Conservation (phyloP, 805 yeast genomes). For the Yamadazyma takamatsuzukensis region DNA sequence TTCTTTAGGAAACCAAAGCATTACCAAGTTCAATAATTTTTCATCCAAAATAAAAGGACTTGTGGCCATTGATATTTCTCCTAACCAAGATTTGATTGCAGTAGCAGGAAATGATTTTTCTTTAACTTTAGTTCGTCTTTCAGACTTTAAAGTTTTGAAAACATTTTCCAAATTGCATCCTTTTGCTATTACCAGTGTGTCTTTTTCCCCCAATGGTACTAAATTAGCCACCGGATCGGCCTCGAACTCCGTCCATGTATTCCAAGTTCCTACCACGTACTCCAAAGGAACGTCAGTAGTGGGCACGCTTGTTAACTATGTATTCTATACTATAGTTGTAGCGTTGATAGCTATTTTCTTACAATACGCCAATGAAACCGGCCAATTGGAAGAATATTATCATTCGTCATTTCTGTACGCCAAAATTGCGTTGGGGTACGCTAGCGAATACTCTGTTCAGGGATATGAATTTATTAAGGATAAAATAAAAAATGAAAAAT, state of each 20-base stretch:
- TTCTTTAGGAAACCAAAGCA: slow-evolving; percentile 37
- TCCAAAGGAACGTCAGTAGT: slow-evolving; percentile 37
- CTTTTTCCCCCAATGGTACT: slow-evolving; percentile 65
- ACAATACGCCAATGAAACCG: slow-evolving; percentile 33
- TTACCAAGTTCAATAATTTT: slow-evolving; percentile 40
- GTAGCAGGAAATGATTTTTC: slow-evolving; percentile 67
- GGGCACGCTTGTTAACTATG: slow-evolving; percentile 29
- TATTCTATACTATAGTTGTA: slow-evolving; percentile 31
- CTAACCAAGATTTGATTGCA: slow-evolving; percentile 43
- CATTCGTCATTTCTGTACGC: slow-evolving; percentile 13
- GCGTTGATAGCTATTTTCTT: slow-evolving; percentile 28
- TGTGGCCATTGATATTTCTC: slow-evolving; percentile 47
- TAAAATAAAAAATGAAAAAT: slow-evolving; percentile 21
- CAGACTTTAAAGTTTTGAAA: slow-evolving; percentile 49
- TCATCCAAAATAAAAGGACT: slow-evolving; percentile 52
- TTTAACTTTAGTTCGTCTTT: slow-evolving; percentile 50
- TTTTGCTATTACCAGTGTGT: slow-evolving; percentile 72
- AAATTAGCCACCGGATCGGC: slow-evolving; percentile 73
- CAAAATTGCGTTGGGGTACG: slow-evolving; percentile 7
- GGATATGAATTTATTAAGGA: slow-evolving; percentile 26
- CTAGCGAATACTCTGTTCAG: slow-evolving; percentile 16
- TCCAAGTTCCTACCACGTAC: slow-evolving; percentile 53
- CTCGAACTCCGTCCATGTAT: slow-evolving; percentile 65
- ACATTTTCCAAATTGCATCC: slow-evolving; percentile 61
- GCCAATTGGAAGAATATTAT: slow-evolving; percentile 26